Percentiles rank a stretch among this genome's conserved stretches.
These are phyloP conservation scores for Heterobasidion parviporum DNA, from an alignment of 1,284 basidiomycete species.

Conservation along the genomic window DNA sequence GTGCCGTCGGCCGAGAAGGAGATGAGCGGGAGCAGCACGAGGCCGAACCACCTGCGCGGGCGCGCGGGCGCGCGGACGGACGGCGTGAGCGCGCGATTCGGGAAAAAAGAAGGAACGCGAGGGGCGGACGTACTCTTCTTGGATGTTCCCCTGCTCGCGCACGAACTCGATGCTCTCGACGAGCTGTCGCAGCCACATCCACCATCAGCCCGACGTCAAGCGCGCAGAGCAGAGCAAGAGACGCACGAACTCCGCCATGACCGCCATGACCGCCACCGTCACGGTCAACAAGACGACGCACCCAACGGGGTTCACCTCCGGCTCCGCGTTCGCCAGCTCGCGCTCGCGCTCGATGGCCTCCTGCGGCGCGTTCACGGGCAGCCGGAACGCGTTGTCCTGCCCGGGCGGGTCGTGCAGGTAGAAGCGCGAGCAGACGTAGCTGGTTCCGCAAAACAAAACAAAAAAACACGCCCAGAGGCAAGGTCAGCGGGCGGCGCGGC, in stretches of 20 bases:
- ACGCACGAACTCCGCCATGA: conserved; percentile 61
- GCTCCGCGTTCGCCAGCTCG: conserved; percentile 33
- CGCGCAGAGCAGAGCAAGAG: neutral
- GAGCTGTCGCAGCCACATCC: conserved; percentile 34
- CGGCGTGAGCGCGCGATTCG: neutral
- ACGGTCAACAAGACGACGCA: conserved; percentile 43
- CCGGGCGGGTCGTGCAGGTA: conserved; percentile 65
- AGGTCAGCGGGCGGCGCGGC: neutral
- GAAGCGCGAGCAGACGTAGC: conserved; percentile 44
- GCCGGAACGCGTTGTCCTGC: conserved; percentile 36
- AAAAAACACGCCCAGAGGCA: neutral
- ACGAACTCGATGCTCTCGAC: conserved; percentile 55
- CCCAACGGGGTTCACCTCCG: conserved; percentile 53
- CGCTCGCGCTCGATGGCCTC: conserved; percentile 33
- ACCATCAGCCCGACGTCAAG: neutral
- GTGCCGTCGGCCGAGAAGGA: conserved; percentile 63
- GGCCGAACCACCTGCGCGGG: conserved; percentile 52
- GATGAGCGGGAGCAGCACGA: conserved; percentile 59
- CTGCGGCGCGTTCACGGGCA: conserved; percentile 33
- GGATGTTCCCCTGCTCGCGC: conserved; percentile 31
- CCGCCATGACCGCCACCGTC: conserved; percentile 51
- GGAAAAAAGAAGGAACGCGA: neutral
- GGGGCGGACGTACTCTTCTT: conserved; percentile 25
- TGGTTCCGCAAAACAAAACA: neutral
- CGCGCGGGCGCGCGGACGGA: neutral